Conservation (phyloP, 305 asterid species). For the Fraxinus paxiana region DNA sequence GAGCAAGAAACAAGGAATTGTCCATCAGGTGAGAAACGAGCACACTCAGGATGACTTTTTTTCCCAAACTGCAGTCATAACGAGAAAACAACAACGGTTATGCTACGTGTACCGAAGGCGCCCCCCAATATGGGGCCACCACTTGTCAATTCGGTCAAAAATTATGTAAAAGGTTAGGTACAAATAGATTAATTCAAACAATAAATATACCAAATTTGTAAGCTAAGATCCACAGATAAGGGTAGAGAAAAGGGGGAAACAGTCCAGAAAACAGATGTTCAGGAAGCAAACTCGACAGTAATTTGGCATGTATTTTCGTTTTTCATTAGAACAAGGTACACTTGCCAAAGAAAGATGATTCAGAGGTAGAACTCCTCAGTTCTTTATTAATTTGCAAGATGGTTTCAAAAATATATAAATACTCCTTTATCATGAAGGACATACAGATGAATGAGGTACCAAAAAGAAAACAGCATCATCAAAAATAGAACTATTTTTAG, state of each 20-base stretch:
- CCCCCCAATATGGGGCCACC: too few species aligned
- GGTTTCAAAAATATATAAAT: neutral
- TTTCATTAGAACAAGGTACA: neutral
- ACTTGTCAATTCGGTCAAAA: too few species aligned
- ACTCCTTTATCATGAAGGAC: neutral
- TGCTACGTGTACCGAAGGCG: too few species aligned
- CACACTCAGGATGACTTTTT: constrained; percentile 86
- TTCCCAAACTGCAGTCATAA: constrained; percentile 79
- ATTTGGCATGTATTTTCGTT: neutral
- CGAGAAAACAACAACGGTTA: neutral
- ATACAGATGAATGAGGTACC: constrained; percentile 3
- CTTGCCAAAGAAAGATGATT: neutral
- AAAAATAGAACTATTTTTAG: constrained; percentile 7
- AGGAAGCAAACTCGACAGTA: constrained; percentile 4
- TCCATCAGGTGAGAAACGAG: constrained; percentile 97
- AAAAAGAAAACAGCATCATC: neutral
- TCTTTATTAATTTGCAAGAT: neutral
- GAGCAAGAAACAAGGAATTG: constrained; percentile 97
- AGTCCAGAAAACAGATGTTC: neutral
- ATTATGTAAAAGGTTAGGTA: too few species aligned
- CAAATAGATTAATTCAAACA: neutral
- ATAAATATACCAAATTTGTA: constrained; percentile 13
- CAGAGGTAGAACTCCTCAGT: constrained; percentile 5
- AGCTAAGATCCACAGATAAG: neutral
- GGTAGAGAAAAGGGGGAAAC: neutral